Base-by-base conservation (phyloP, 257 asterid genomes). In the Ballota nigra region DNA sequence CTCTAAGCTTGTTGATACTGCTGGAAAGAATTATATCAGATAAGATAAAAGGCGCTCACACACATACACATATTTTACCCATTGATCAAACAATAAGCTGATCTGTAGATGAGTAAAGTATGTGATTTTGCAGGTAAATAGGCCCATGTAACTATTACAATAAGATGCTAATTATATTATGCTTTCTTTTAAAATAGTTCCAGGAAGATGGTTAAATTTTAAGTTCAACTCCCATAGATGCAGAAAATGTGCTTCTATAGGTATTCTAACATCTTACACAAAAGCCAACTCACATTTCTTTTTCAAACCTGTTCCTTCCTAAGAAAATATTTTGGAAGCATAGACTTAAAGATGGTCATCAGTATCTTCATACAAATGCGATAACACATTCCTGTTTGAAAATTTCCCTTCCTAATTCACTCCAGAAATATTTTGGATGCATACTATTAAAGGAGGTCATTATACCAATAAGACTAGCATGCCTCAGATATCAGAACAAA, bases 1-100 rank as follows among this genome's bases (percentile, higher is more conserved):
- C 79, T 92, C 99, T 71, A 70, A 70, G 75, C 74, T 84, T 63
- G 92, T 72, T 63, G 95, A 69, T 55, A 69, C 58, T 68, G 81
- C 96, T 85, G 70, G 64, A 58, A 80, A 71, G n/a, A 6, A 63
- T 69, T 10, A 58, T 40, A 69, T 65, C 38, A 68, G 40, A 71
- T 56, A 40, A 49, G 55, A 68, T 38, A 70, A 26, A 60, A 40
- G 43, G 20, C 6, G 64, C 11, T 11, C 29, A 53, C 2, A 34
- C 18, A 29, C 20, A 20, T 8, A 31, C 38, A 76, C 60, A 28
- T 9, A 52, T 47, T 19, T 63, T 20, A 59, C 66, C 24, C 6
- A 18, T 56, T 31, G 57, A 31, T 43, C 19, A 29, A 63, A 38
- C 52, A 63, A 69, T 5, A 69, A 26, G 22, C 60, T 69, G 12